These are phyloP conservation scores for Carex kokanica DNA, from an alignment of 176 grass and related monocot genomes.

Conservation along the genomic window DNA sequence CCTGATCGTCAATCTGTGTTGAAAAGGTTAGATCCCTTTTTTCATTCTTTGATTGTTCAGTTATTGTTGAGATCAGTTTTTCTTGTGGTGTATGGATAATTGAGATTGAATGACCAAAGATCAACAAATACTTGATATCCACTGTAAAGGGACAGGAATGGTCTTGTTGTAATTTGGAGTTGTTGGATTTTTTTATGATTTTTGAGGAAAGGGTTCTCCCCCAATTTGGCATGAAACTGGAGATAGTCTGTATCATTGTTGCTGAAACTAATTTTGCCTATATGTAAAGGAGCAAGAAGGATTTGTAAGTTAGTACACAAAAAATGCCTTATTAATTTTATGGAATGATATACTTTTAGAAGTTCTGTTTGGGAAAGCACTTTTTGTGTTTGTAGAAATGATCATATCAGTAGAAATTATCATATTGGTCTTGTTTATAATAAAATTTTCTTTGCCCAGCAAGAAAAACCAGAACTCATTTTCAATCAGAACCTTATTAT, in stretches of 20 bases:
- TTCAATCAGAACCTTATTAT: neutral
- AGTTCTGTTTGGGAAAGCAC: neutral
- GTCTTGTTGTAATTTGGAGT: neutral
- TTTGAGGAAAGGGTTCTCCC: neutral
- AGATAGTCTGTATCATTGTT: neutral
- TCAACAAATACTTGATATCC: neutral
- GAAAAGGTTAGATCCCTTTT: slow-evolving; percentile 29
- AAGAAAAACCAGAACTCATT: neutral
- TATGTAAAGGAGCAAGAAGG: neutral
- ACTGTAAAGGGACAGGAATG: neutral
- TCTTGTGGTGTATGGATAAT: neutral
- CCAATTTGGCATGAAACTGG: slow-evolving; percentile 3
- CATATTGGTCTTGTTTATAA: neutral
- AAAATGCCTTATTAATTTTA: neutral
- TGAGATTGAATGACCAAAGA: neutral
- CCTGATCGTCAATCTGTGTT: slow-evolving; percentile 75
- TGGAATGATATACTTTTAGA: neutral
- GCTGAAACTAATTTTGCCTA: neutral
- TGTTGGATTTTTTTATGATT: neutral
- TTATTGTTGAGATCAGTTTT: neutral
- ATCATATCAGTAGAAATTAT: neutral
- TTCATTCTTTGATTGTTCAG: neutral
- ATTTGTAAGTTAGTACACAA: slow-evolving; percentile 11
- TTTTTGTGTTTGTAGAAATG: slow-evolving; percentile 1
- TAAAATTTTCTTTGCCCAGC: neutral